These are phyloP conservation scores for Starmerella cellae DNA, from an alignment of 805 yeast species.

Conservation along the genomic window DNA sequence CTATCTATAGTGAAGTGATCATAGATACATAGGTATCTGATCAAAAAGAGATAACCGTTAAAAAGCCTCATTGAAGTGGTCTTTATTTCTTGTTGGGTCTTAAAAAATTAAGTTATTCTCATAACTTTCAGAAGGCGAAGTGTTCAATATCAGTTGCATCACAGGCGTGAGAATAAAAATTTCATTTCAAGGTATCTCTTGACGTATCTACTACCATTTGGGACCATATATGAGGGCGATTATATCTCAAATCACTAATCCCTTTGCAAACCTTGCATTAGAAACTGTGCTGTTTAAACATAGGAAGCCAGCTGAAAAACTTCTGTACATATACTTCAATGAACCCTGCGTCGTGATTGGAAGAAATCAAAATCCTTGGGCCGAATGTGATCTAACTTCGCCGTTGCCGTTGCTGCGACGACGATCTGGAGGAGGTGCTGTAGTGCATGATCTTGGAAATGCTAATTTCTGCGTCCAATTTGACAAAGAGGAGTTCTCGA, in stretches of 20 bases:
- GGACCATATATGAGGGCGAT: constrained; percentile 28
- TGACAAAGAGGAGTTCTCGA: constrained; percentile 47
- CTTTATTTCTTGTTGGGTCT: too few species aligned
- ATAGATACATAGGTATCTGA: too few species aligned
- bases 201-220: too few species aligned
- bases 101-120: too few species aligned
- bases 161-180: too few species aligned
- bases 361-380: constrained; percentile 91
- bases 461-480: constrained; percentile 74
- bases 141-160: too few species aligned
- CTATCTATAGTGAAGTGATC: too few species aligned
- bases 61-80: too few species aligned
- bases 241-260: constrained; percentile 47
- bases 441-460: constrained; percentile 85
- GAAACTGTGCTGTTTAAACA: constrained; percentile 63
- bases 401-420: constrained; percentile 66
- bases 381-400: constrained; percentile 56
- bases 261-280: constrained; percentile 62
- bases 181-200: too few species aligned
- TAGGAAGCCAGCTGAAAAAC: constrained; percentile 25
- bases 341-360: constrained; percentile 86
- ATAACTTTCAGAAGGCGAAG: too few species aligned
- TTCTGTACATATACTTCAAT: constrained; percentile 64
- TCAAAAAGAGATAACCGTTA: too few species aligned
- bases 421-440: constrained; percentile 91